phyloP scores from a whole-genome alignment of 148 eudicot genomes.

The Cornus suecica region DNA sequence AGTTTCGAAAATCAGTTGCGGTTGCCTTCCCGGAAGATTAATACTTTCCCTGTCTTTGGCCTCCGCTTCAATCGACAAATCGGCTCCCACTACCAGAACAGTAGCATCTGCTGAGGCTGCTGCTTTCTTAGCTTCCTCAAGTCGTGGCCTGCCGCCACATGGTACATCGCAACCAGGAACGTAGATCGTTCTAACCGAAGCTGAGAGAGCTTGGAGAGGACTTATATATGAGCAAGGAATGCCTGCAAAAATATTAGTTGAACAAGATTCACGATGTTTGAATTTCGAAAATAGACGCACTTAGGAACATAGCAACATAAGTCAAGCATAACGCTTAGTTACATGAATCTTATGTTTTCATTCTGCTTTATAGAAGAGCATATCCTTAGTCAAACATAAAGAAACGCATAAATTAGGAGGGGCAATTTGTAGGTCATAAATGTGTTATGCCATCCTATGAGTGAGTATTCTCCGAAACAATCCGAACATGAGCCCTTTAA shows the following conservation, averaged over 20 bases:
- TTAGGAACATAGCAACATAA: no score
- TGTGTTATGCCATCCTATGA: no score
- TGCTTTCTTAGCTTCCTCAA: slow-evolving; percentile 24
- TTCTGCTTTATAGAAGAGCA: no score
- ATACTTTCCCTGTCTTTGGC: slow-evolving; percentile 38
- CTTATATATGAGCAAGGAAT: slow-evolving; percentile 47
- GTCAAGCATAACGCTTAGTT: no score
- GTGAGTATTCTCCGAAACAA: no score
- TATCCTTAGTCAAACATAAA: no score
- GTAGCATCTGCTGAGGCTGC: slow-evolving; percentile 44
- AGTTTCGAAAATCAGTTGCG: slow-evolving; percentile 31
- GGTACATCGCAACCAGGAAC: slow-evolving; percentile 48
- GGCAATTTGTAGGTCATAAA: no score
- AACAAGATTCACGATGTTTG: not conserved
- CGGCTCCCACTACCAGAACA: slow-evolving; percentile 53
- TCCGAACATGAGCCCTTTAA: no score
- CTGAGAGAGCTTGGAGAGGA: slow-evolving; percentile 40
- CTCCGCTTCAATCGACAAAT: slow-evolving; percentile 54
- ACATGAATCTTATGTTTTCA: no score
- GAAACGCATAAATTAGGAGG: no score
- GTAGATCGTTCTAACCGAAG: slow-evolving; percentile 27
- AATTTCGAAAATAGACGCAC: not conserved
- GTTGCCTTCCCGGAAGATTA: slow-evolving; percentile 51
- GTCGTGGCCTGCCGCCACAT: slow-evolving; percentile 26
- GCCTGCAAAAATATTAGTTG: slow-evolving; percentile 12